Percentiles rank a stretch among this genome's conserved stretches.
phyloP scores from a whole-genome alignment of 768 basidiomycete genomes.

The Boletus barrowsii region DNA sequence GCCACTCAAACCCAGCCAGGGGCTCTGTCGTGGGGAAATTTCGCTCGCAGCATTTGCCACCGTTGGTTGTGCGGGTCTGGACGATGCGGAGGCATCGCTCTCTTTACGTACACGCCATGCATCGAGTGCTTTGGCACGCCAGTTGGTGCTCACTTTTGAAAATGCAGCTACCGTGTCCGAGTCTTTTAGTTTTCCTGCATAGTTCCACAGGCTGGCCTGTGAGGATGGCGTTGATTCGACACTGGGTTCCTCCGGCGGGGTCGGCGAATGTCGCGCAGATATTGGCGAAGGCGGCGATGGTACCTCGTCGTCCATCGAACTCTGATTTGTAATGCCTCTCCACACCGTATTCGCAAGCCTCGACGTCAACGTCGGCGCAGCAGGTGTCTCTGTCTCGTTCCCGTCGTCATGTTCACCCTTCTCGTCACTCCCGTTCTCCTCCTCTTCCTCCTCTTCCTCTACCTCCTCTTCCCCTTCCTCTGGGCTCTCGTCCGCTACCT shows the following conservation, averaged over 20 bases:
- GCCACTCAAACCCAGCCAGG: constrained; percentile 11
- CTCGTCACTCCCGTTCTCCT: constrained; percentile 29
- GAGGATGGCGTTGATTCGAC: constrained; percentile 20
- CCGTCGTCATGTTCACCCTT: constrained; percentile 37
- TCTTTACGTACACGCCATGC: constrained; percentile 28
- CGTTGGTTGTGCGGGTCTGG: constrained; percentile 9
- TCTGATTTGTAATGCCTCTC: constrained; percentile 75
- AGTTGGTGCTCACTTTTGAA: constrained; percentile 73
- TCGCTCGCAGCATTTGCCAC: constrained; percentile 25
- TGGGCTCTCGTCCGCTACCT: constrained; percentile 34
- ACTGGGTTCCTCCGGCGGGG: constrained; percentile 16
- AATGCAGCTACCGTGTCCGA: constrained; percentile 69
- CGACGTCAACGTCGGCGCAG: constrained; percentile 41
- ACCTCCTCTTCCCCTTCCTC: constrained; percentile 35
- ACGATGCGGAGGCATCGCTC: constrained; percentile 5
- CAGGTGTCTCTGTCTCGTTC: constrained; percentile 44
- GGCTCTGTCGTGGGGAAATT: constrained; percentile 7
- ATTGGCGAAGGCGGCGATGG: constrained; percentile 40
- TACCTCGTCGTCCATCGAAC: constrained; percentile 62
- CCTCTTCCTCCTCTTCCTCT: constrained; percentile 33
- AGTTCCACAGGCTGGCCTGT: constrained; percentile 55
- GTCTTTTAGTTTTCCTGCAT: constrained; percentile 71
- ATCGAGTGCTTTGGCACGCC: constrained; percentile 57
- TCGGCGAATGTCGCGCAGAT: constrained; percentile 26
- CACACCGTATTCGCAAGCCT: constrained; percentile 64